Evolutionary conservation across 257 asterid species (phyloP), one percentile per base, ranked within the genome.

Genomic region (Misopates orontium): DNA sequence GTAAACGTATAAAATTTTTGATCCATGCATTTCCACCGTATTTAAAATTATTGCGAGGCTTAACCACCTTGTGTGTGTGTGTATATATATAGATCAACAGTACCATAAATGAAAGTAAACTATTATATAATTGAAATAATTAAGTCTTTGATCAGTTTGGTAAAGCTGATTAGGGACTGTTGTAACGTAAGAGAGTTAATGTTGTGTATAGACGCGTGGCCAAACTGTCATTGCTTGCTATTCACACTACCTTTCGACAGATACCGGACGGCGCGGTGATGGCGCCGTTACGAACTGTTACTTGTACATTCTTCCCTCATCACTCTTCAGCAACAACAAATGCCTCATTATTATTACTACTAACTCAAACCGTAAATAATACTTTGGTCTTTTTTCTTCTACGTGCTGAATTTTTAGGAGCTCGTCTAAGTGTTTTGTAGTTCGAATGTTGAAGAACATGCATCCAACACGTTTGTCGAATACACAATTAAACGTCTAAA

Each of bases 251-350:
- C 63, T 51, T 69, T 68, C 25, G 82, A 73, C 82, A 73, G 70
- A 62, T 66, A 75, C 80, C 84, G 90, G 87, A 78, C 82, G 88
- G 90, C 87, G 83, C 87, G 87, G 80, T 68, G 68, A 60, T 75
- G 51, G 56, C 76, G 86, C 87, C 90, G 84, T 81, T 78, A 81
- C 82, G 77, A 41, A 86, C 84, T 86, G 80, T 81, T 79, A 61
- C 80, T 73, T 52, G 69, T 70, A 54, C 72, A 36, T 36, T 68
- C 62, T 22, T 60, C 17, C 50, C 60, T 45, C 55, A 56, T 13
- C 20, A 16, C 21, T 16, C 58, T 45, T 25, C 4, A 17, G 44
- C 18, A 32, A 28, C 41, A 28, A 28, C 36, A 42, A 16, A 3
- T 22, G 10, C n/a, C 17, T 47, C 48, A 42, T 1, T 1, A 42